Conservation (phyloP, 2,329 filamentous ascomycete genomes). For the Pseudocercospora pini-densiflorae region DNA sequence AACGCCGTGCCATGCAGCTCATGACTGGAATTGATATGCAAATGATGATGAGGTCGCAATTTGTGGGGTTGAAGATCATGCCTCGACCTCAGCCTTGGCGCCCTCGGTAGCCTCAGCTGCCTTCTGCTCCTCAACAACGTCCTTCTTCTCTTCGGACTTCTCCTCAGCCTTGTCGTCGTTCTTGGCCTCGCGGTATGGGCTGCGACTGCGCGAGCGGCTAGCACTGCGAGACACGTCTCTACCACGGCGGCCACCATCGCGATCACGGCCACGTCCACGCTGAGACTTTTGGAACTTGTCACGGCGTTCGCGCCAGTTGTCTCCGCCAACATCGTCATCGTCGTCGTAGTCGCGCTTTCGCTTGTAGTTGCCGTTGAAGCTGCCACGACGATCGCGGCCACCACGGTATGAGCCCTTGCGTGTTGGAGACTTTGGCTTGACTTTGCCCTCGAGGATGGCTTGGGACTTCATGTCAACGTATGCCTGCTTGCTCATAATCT, state of each 20-base stretch:
- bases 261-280: constrained; percentile 23
- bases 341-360: constrained; percentile 29
- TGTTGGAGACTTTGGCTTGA: constrained; percentile 40
- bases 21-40: constrained; percentile 2
- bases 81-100: constrained; percentile 1
- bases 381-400: constrained; percentile 41
- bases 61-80: background rate
- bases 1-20: constrained; percentile 6
- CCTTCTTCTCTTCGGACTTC: background rate
- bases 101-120: constrained; percentile 8
- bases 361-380: constrained; percentile 34
- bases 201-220: constrained; percentile 23
- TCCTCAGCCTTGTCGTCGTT: constrained; percentile 15
- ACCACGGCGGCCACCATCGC: constrained; percentile 23
- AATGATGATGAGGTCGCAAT: background rate
- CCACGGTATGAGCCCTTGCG: constrained; percentile 44
- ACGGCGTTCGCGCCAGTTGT: constrained; percentile 32
- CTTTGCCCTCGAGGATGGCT: constrained; percentile 49
- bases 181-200: constrained; percentile 16
- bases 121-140: constrained; percentile 1
- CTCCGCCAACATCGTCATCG: constrained; percentile 30
- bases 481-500: constrained; percentile 84
- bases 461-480: constrained; percentile 67
- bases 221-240: constrained; percentile 21
- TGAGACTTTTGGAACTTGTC: constrained; percentile 30